Evolutionary conservation across 495 filamentous ascomycete species (phyloP).

Genomic region (Umbilicaria muhlenbergii): DNA sequence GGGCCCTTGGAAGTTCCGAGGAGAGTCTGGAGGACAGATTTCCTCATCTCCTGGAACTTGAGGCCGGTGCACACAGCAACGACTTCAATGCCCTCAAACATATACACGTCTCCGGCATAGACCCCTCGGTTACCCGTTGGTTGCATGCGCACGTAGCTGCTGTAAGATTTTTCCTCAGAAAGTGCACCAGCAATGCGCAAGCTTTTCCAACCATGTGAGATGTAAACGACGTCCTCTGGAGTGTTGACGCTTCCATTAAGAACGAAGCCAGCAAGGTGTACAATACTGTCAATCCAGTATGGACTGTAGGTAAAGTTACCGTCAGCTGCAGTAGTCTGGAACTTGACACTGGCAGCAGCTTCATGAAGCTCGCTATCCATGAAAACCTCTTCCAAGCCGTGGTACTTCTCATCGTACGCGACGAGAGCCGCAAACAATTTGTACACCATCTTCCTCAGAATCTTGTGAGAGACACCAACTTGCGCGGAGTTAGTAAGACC

Average conservation of each 20-base stretch:
- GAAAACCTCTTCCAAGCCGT: constrained; percentile 16
- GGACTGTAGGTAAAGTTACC: constrained; percentile 23
- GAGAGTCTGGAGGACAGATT: constrained; percentile 35
- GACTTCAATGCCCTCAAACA: constrained; percentile 39
- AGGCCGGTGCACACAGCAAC: constrained; percentile 34
- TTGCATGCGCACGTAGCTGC: constrained; percentile 47
- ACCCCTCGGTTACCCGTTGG: constrained; percentile 28
- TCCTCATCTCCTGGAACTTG: constrained; percentile 38
- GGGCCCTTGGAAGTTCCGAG: constrained; percentile 21
- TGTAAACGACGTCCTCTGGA: constrained; percentile 41
- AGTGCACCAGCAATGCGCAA: constrained; percentile 43
- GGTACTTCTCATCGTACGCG: constrained; percentile 17
- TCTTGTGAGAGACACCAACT: constrained; percentile 25
- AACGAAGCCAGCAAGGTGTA: constrained; percentile 36
- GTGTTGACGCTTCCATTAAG: constrained; percentile 47
- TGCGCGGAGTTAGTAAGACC: constrained; percentile 29
- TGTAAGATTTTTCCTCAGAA: constrained; percentile 35
- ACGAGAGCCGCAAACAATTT: constrained; percentile 17
- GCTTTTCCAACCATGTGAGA: constrained; percentile 50
- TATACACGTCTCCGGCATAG: constrained; percentile 37
- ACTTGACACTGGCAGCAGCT: constrained; percentile 22
- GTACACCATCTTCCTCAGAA: constrained; percentile 12
- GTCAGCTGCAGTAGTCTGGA: constrained; percentile 23
- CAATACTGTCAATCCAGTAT: constrained; percentile 27
- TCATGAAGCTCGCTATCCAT: constrained; percentile 36